phyloP scores from a whole-genome alignment of 2,329 filamentous ascomycete genomes.

The Penicillium sp. region DNA sequence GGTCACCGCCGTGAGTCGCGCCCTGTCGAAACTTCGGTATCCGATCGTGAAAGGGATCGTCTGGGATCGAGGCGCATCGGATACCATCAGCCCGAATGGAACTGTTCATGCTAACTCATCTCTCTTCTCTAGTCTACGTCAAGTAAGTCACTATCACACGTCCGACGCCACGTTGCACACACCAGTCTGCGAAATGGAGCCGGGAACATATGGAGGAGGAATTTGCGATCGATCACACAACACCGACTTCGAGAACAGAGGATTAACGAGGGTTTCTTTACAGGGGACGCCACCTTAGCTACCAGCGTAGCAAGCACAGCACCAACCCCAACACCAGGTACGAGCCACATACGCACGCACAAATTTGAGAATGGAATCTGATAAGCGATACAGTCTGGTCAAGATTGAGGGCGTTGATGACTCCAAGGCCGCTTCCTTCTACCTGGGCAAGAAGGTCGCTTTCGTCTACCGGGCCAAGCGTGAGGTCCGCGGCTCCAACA shows the following conservation, averaged over 20 bases:
- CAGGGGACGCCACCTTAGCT: conserved; percentile 97
- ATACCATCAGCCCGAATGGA: conserved; percentile 1
- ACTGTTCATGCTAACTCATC: conserved; percentile 31
- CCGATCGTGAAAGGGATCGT: conserved; percentile 12
- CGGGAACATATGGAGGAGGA: conserved; percentile 10
- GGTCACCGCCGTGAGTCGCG: conserved; percentile 79
- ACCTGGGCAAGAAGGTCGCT: conserved; percentile 97
- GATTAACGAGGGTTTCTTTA: conserved; percentile 36
- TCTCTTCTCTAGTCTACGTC: conserved; percentile 68
- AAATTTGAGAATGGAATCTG: conserved; percentile 22
- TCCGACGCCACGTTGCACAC: conserved; percentile 21
- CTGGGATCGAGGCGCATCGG: conserved; percentile 7
- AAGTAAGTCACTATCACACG: conserved; percentile 64
- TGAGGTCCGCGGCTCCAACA: conserved; percentile 96
- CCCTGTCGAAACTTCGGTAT: conserved; percentile 13
- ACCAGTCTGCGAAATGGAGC: conserved; percentile 19
- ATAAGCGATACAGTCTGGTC: conserved; percentile 64
- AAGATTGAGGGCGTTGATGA: conserved; percentile 98
- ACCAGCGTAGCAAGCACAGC: conserved; percentile 91
- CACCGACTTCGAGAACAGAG: conserved; percentile 20
- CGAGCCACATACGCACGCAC: conserved; percentile 15
- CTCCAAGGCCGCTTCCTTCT: conserved; percentile 90
- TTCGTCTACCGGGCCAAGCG: conserved; percentile 96
- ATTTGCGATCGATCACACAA: background rate
- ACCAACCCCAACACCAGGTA: conserved; percentile 78